These are phyloP conservation scores for Penicillium atrosanguineum DNA, from an alignment of 495 filamentous ascomycete species.

Conservation along the genomic window DNA sequence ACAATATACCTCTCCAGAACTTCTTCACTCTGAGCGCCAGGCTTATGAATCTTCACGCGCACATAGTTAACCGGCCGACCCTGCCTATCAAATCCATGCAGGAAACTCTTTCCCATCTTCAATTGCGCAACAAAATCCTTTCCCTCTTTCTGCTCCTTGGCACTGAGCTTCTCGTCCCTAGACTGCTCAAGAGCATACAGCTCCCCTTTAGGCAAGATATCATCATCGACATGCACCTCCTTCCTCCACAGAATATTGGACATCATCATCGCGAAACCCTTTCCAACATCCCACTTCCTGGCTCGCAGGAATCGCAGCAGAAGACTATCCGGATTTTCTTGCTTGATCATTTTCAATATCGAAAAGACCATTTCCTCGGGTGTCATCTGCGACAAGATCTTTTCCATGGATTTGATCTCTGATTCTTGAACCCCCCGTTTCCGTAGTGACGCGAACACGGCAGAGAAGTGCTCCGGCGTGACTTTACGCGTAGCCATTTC, in stretches of 20 bases:
- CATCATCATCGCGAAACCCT: conserved; percentile 83
- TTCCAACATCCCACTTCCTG: conserved; percentile 87
- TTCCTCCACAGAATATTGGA: conserved; percentile 83
- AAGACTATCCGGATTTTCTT: conserved; percentile 72
- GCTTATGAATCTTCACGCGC: conserved; percentile 71
- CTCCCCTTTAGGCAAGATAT: conserved; percentile 74
- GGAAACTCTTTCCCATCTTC: conserved; percentile 79
- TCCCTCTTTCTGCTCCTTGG: conserved; percentile 55
- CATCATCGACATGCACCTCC: conserved; percentile 76
- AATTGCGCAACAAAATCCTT: conserved; percentile 78
- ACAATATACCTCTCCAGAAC: conserved; percentile 80
- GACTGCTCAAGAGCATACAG: conserved; percentile 54
- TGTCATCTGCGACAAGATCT: conserved; percentile 18
- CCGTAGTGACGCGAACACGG: conserved; percentile 15
- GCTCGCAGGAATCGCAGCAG: conserved; percentile 81
- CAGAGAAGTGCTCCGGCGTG: conserved; percentile 11
- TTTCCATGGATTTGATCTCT: conserved; percentile 24
- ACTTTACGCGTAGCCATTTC: conserved; percentile 19
- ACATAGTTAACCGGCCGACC: conserved; percentile 79
- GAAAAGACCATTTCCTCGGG: conserved; percentile 26
- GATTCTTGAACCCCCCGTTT: conserved; percentile 19
- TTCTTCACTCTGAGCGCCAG: conserved; percentile 76
- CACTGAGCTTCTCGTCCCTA: conserved; percentile 43
- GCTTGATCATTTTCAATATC: conserved; percentile 27
- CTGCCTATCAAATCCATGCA: conserved; percentile 77